Percentiles rank a stretch among this genome's conserved stretches.
Conservation (phyloP, 140 eudicot species). For the Anethum foeniculum region DNA sequence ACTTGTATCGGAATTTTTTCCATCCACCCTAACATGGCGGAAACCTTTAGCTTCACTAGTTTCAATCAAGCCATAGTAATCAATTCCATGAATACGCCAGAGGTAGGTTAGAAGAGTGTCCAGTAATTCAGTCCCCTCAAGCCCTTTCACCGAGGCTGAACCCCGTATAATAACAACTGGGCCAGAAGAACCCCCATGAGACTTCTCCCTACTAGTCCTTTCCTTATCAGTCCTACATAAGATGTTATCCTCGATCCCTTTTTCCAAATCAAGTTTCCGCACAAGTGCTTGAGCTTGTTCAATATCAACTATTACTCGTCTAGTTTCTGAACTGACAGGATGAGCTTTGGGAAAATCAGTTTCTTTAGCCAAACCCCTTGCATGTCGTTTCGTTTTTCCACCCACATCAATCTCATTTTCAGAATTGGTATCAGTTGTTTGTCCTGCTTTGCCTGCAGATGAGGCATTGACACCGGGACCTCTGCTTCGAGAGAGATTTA, state of each 20-base stretch:
- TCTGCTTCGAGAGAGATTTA: conserved; percentile 33
- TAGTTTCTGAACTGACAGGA: conserved; percentile 74
- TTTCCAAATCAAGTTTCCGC: conserved; percentile 78
- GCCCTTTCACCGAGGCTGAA: conserved; percentile 71
- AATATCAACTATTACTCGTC: conserved; percentile 58
- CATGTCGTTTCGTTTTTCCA: conserved; percentile 62
- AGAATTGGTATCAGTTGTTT: conserved; percentile 64
- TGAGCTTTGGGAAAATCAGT: conserved; percentile 64
- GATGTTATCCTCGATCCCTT: conserved; percentile 80
- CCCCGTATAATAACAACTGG: conserved; percentile 83
- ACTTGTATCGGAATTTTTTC: conserved; percentile 47
- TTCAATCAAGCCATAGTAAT: conserved; percentile 80
- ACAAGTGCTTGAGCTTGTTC: conserved; percentile 86
- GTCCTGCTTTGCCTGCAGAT: conserved; percentile 56
- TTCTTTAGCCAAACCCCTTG: conserved; percentile 44
- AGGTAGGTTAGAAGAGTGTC: conserved; percentile 91
- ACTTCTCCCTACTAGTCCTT: conserved; percentile 64
- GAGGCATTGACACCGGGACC: conserved; percentile 69
- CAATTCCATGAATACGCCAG: conserved; percentile 91
- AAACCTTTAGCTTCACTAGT: conserved; percentile 73
- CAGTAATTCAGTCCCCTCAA: conserved; percentile 87
- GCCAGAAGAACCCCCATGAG: conserved; percentile 78
- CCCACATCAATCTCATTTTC: conserved; percentile 67
- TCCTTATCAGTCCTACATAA: conserved; percentile 68
- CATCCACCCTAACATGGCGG: conserved; percentile 71